These are phyloP conservation scores for Salix koriyanagi DNA, from an alignment of 345 rosid species.

Conservation along the genomic window DNA sequence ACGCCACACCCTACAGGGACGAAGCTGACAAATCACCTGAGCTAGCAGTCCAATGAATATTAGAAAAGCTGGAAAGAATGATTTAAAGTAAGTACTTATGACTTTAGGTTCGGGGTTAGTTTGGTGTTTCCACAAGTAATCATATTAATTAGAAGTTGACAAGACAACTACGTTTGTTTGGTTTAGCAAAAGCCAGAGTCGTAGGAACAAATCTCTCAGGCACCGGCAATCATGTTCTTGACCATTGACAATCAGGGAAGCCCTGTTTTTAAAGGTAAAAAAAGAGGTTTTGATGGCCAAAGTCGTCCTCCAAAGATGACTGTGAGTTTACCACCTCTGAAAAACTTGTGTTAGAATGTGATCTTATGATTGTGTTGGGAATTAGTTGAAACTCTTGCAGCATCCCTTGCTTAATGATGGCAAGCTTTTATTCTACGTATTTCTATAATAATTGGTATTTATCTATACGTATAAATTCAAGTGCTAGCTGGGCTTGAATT, in stretches of 20 bases:
- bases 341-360: background rate
- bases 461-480: no score
- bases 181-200: slow-evolving; percentile 33
- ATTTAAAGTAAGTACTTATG: slow-evolving; percentile 14
- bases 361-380: slow-evolving; percentile 15
- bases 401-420: background rate
- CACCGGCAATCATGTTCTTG: slow-evolving; percentile 32
- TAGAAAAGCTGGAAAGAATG: slow-evolving; percentile 11
- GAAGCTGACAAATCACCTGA: background rate
- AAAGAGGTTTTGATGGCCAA: slow-evolving; percentile 22
- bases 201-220: slow-evolving; percentile 32
- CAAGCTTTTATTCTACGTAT: no score
- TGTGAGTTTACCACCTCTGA: slow-evolving; percentile 13
- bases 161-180: slow-evolving; percentile 15
- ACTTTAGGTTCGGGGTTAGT: slow-evolving; percentile 10
- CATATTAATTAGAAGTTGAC: slow-evolving; percentile 4
- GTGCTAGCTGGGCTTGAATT: no score
- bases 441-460: no score
- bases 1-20: no score
- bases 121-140: slow-evolving; percentile 1
- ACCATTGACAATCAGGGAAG: slow-evolving; percentile 36
- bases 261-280: background rate
- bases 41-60: slow-evolving; percentile 14
- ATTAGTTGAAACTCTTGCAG: background rate
- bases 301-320: slow-evolving; percentile 21